Evolutionary conservation across 257 asterid species (phyloP), one percentile per base, ranked within the genome.

Genomic region (Vinca minor): DNA sequence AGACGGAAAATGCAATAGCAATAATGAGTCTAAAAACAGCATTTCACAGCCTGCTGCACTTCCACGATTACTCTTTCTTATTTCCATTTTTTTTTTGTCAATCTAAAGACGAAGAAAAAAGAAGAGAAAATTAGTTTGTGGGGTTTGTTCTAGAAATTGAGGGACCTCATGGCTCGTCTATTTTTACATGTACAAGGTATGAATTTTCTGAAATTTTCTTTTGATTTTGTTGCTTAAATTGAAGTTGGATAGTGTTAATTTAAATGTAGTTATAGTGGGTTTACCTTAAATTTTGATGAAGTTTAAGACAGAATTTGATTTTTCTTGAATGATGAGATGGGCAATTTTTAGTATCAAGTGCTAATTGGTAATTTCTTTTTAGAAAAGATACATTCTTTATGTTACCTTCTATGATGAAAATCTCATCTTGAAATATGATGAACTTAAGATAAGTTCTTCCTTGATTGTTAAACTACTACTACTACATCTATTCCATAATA

Each of bases 121-220:
- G 52, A 59, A 31, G 25, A 31, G 15, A 23, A 29, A 62, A n/a
- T n/a, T n/a, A 42, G 52, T 38, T 42, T 25, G 36, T 21, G 21
- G 38, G 35, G 5, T 41, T 29, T 42, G 7, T 61, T 28, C 23
- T 21, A 12, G 17, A 18, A 3, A 26, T 23, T 26, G 28, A 28
- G 41, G 39, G 13, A 7, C 17, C 38, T 62, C 65, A 62, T 62
- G 66, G 55, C 52, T 62, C 66, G 66, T 62, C 35, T 28, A 23
- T 20, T 0, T 4, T 1, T 62, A 21, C 41, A 62, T 11, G 54
- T 25, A 28, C 36, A 44, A 23, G 66, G 66, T 62, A 44, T 59
- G 47, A 39, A 17, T n/a, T 2, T 1, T 2, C 2, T 29, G 39
- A 8, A 55, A 3, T 11, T n/a, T 56, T 15, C 23, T 55, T 56